Evolutionary conservation across 805 yeast species (phyloP).

Genomic region (Scheffersomyces lignosus): DNA sequence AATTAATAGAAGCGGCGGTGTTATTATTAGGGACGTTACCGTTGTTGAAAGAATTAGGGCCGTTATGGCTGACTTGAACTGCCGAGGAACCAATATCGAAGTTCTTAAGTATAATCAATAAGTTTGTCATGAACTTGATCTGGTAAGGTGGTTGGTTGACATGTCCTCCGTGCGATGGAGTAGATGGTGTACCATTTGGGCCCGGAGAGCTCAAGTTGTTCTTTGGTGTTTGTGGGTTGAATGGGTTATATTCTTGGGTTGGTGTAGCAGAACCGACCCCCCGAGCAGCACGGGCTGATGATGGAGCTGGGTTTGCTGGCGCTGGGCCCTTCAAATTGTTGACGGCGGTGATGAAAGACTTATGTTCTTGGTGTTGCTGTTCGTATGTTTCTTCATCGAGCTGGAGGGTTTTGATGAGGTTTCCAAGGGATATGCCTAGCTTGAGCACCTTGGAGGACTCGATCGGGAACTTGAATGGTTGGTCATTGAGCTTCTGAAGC

Average conservation of each 20-base stretch:
- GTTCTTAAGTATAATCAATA: constrained; percentile 34
- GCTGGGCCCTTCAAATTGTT: constrained; percentile 9
- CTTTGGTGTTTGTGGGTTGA: constrained; percentile 6
- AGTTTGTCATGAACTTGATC: constrained; percentile 33
- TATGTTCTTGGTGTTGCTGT: constrained; percentile 25
- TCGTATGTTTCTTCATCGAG: constrained; percentile 31
- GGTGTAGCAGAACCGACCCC: not conserved
- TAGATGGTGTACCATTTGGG: not conserved
- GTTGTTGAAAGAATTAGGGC: constrained; percentile 2
- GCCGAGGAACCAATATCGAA: constrained; percentile 35
- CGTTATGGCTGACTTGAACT: too few relatives aligned
- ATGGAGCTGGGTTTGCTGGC: not conserved
- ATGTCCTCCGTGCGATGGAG: not conserved
- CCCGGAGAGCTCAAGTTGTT: constrained; percentile 6
- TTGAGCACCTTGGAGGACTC: constrained; percentile 38
- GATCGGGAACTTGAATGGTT: constrained; percentile 28
- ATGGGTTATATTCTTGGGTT: constrained; percentile 7
- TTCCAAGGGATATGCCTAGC: constrained; percentile 43
- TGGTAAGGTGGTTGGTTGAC: constrained; percentile 28
- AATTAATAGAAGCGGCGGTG: not conserved
- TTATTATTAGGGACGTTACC: not conserved
- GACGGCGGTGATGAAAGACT: constrained; percentile 11
- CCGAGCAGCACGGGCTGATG: not conserved
- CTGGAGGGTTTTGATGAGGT: constrained; percentile 35
- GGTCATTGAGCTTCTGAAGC: constrained; percentile 22